Conservation (phyloP, 2,329 filamentous ascomycete species). For the Aspergillus arachidicola region DNA sequence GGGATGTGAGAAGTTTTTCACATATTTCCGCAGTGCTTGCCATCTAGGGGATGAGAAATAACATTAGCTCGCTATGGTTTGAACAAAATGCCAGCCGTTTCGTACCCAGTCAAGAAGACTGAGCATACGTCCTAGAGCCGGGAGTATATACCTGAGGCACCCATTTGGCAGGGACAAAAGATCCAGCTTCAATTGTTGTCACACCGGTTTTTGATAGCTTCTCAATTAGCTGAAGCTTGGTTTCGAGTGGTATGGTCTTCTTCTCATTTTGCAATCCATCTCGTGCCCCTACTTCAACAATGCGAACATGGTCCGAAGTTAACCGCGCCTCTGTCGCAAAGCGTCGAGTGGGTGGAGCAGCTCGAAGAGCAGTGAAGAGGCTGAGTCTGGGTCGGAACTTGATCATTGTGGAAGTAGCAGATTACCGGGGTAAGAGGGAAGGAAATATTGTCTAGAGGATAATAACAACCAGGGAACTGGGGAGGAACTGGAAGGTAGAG, state of each 20-base stretch:
- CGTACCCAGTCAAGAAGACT: neutral
- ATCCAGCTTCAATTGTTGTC: conserved; percentile 55
- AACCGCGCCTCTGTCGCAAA: conserved; percentile 45
- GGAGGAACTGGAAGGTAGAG: conserved; percentile 5
- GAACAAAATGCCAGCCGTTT: neutral
- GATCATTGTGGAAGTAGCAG: conserved; percentile 25
- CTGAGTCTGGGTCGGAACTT: conserved; percentile 28
- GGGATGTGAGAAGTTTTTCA: conserved; percentile 53
- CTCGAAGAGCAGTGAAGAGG: conserved; percentile 32
- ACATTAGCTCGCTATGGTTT: neutral
- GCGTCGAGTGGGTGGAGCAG: conserved; percentile 27
- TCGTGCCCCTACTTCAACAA: conserved; percentile 57
- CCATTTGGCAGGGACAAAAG: conserved; percentile 58
- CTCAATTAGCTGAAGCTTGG: conserved; percentile 53
- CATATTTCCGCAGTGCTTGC: conserved; percentile 65
- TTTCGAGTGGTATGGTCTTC: conserved; percentile 49
- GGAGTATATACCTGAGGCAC: conserved; percentile 51
- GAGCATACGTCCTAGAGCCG: neutral
- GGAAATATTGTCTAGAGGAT: neutral
- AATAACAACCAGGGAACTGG: neutral
- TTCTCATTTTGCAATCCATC: conserved; percentile 59
- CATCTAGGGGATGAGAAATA: conserved; percentile 51
- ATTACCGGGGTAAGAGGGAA: neutral
- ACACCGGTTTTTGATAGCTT: conserved; percentile 52
- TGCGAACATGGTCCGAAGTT: conserved; percentile 53